A percentile compares a stretch with the other conserved stretches of the same genome.
phyloP scores from a whole-genome alignment of 805 yeast species.

The Ogataea methylovora region DNA sequence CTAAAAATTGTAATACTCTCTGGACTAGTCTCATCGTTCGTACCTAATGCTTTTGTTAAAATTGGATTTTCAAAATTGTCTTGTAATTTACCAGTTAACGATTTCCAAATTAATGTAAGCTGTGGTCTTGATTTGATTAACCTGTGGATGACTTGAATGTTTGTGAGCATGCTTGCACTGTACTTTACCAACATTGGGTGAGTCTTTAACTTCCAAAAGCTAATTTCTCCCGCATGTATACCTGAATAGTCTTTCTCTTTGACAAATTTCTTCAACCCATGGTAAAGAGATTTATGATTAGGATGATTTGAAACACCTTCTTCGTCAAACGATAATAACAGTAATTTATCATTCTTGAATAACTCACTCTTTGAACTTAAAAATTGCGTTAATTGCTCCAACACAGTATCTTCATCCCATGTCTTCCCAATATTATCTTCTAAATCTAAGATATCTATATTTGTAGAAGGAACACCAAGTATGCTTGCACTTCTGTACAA shows the following conservation, averaged over 20 bases:
- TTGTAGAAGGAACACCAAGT: slow-evolving; percentile 38
- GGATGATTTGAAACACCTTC: slow-evolving; percentile 79
- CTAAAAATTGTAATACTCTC: slow-evolving; percentile 31
- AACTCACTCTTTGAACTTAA: neutral
- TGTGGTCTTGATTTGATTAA: too few species aligned
- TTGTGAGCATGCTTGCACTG: too few species aligned
- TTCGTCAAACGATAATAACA: slow-evolving; percentile 72
- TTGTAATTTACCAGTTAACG: too few species aligned
- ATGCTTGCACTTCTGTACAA: slow-evolving; percentile 44
- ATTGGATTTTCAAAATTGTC: too few species aligned
- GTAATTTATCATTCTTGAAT: slow-evolving; percentile 17
- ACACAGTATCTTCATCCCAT: slow-evolving; percentile 51
- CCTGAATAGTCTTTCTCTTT: slow-evolving; percentile 3
- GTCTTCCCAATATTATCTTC: slow-evolving; percentile 59
- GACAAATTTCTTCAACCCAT: slow-evolving; percentile 37
- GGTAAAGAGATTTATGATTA: slow-evolving; percentile 67
- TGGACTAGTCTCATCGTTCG: too few species aligned
- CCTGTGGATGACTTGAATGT: too few species aligned
- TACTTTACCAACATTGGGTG: slow-evolving; percentile 37
- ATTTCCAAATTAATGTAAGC: too few species aligned
- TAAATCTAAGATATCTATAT: slow-evolving; percentile 42
- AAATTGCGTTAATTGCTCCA: slow-evolving; percentile 1
- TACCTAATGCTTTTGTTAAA: too few species aligned
- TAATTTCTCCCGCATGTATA: slow-evolving; percentile 1
- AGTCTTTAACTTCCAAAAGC: slow-evolving; percentile 22